Percentiles rank a stretch among this genome's conserved stretches.
Conservation (phyloP, 2,329 filamentous ascomycete species). For the Clarireedia hainanense region DNA sequence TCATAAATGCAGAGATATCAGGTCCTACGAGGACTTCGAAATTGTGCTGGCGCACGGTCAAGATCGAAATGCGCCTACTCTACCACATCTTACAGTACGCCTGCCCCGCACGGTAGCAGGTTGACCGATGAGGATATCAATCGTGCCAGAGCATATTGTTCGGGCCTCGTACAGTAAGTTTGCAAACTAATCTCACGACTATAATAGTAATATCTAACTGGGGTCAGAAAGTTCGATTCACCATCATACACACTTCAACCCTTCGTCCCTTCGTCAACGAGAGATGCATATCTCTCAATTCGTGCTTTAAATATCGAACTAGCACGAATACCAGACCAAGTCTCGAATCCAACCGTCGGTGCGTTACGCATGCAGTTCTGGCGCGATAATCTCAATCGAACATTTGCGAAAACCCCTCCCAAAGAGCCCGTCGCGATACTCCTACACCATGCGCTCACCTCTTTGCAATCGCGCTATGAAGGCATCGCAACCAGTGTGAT, state of each 20-base stretch:
- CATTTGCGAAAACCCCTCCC: constrained; percentile 70
- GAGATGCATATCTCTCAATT: constrained; percentile 81
- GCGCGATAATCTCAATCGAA: constrained; percentile 73
- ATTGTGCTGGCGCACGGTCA: constrained; percentile 8
- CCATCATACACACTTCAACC: constrained; percentile 80
- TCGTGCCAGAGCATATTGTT: constrained; percentile 29
- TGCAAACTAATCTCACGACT: not conserved
- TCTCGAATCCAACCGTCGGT: constrained; percentile 80
- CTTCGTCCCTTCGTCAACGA: constrained; percentile 68
- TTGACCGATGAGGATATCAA: constrained; percentile 28
- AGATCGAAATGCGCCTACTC: constrained; percentile 22
- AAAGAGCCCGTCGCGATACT: constrained; percentile 88
- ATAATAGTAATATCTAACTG: constrained; percentile 11
- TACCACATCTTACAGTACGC: constrained; percentile 27
- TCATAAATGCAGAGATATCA: constrained; percentile 2
- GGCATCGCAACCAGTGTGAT: constrained; percentile 35
- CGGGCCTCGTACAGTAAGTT: constrained; percentile 28
- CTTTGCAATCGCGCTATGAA: constrained; percentile 42
- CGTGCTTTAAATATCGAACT: constrained; percentile 91
- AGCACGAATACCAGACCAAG: constrained; percentile 80
- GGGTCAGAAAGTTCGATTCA: constrained; percentile 72
- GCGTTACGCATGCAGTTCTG: constrained; percentile 92
- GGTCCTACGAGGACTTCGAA: constrained; percentile 17
- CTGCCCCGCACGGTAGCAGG: constrained; percentile 25
- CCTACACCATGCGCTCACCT: constrained; percentile 62